These are phyloP conservation scores for Clitopilus hobsonii DNA, from an alignment of 768 basidiomycete genomes.

Conservation along the genomic window DNA sequence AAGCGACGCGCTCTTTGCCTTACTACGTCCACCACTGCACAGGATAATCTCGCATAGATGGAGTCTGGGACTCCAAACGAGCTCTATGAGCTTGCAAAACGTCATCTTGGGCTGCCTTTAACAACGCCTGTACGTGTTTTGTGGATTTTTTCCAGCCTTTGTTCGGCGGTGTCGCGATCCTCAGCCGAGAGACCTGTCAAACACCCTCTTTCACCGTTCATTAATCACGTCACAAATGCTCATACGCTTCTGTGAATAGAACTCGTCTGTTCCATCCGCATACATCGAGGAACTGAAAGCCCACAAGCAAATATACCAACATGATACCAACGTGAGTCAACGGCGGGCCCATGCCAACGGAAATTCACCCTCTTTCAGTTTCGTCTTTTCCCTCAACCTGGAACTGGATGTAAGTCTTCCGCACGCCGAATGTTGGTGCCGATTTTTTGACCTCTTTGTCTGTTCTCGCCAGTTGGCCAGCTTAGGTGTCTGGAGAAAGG, in stretches of 20 bases:
- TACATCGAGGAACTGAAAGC: not conserved
- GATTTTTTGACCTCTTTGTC: not conserved
- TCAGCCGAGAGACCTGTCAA: not conserved
- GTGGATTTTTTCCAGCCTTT: not conserved
- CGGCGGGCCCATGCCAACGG: not conserved
- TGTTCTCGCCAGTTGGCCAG: slow-evolving; percentile 29
- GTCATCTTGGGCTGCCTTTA: not conserved
- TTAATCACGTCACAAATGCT: not conserved
- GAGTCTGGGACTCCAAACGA: not conserved
- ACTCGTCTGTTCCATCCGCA: not conserved
- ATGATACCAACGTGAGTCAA: not conserved
- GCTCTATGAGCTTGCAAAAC: not conserved
- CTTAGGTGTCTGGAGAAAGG: slow-evolving; percentile 43
- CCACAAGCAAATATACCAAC: not conserved
- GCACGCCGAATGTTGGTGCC: not conserved
- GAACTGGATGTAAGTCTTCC: not conserved
- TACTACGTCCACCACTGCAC: not conserved
- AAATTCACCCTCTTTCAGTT: not conserved
- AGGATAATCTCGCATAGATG: not conserved
- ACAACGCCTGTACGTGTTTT: not conserved
- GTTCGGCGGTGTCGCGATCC: not conserved
- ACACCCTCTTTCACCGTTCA: not conserved
- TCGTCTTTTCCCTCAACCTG: not conserved
- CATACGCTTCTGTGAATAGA: not conserved
- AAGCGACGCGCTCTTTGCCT: not conserved